A percentile compares a stretch with the other conserved stretches of the same genome.
Conservation (phyloP, 768 basidiomycete species). For the Mrakia frigida region DNA sequence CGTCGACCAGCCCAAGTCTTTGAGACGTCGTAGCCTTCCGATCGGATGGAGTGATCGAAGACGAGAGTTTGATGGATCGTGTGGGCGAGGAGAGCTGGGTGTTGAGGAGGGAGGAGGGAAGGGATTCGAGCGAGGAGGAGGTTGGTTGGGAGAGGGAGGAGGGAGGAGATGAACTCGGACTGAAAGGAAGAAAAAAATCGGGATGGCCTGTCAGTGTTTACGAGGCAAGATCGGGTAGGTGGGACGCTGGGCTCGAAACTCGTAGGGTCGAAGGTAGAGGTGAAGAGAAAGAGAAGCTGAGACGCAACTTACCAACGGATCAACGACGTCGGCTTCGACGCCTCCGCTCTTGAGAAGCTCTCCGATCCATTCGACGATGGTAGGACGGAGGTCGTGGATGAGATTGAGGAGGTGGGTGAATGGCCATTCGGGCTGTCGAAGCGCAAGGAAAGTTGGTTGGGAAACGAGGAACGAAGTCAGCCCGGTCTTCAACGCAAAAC, state of each 20-base stretch:
- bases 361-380: conserved; percentile 73
- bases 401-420: conserved; percentile 86
- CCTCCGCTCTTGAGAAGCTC: conserved; percentile 60
- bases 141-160: conserved; percentile 68
- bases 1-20: conserved; percentile 50
- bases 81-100: conserved; percentile 84
- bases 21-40: conserved; percentile 64
- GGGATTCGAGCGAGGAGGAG: conserved; percentile 74
- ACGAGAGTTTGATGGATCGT: conserved; percentile 87
- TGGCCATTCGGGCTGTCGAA: conserved; percentile 85
- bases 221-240: not conserved
- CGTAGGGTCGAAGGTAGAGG: not conserved
- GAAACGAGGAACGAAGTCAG: too few species aligned
- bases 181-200: conserved; percentile 42
- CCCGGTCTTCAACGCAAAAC: not conserved
- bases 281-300: not conserved
- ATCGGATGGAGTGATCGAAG: conserved; percentile 73
- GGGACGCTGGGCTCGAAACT: too few species aligned
- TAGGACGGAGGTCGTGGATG: conserved; percentile 72
- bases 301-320: conserved; percentile 64
- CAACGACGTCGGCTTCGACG: conserved; percentile 51
- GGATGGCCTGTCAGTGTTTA: too few species aligned
- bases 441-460: not conserved
- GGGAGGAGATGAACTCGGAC: conserved; percentile 75
- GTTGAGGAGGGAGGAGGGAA: conserved; percentile 54